Conservation (phyloP, 2,329 filamentous ascomycete species). For the Aspergillus fumigatiaffinis region DNA sequence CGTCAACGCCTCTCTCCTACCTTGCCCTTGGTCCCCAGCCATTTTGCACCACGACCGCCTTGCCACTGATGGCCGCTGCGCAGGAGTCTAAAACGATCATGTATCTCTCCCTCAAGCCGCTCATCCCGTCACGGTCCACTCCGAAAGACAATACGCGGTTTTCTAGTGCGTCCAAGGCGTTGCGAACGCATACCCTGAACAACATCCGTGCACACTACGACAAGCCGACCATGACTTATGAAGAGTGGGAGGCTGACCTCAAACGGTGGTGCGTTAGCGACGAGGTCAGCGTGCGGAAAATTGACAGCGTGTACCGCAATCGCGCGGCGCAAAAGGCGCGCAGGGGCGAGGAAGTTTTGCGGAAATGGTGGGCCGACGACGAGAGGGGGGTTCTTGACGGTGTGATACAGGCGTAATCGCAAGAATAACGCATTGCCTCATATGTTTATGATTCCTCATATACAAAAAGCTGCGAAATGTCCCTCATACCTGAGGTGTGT, state of each 20-base stretch:
- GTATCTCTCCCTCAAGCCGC: background rate
- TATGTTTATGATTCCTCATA: too few relatives aligned
- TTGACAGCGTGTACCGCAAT: background rate
- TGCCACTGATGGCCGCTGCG: background rate
- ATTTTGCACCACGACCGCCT: background rate
- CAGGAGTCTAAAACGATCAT: background rate
- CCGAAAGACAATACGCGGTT: background rate
- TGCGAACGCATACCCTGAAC: background rate
- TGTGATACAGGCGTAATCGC: background rate
- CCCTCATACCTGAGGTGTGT: too few relatives aligned
- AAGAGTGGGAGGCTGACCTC: background rate
- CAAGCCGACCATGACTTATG: background rate
- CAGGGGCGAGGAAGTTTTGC: background rate
- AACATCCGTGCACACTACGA: background rate
- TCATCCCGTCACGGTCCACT: background rate
- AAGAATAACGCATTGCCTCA: too few relatives aligned
- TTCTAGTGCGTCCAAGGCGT: background rate
- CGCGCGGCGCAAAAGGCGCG: background rate
- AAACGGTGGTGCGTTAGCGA: background rate
- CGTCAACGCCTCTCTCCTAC: background rate
- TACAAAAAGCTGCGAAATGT: too few relatives aligned
- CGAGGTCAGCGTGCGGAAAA: background rate
- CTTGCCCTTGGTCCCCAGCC: background rate
- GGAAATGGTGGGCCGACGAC: background rate
- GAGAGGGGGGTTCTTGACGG: background rate